Evolutionary conservation across 495 filamentous ascomycete genomes (phyloP).

Genomic region (Xylaria castorea): DNA sequence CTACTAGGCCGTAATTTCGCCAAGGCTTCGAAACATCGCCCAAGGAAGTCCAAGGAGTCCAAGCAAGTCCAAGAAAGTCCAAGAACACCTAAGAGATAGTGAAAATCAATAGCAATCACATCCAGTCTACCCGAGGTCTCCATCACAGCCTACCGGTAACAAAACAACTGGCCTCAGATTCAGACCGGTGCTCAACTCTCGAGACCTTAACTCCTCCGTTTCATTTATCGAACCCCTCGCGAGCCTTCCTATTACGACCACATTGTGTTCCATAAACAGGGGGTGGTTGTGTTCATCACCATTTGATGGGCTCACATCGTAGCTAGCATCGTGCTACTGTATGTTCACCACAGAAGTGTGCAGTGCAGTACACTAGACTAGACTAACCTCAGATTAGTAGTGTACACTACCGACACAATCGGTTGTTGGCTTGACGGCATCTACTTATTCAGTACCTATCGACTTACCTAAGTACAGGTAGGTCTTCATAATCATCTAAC

Average conservation of each 20-base stretch:
- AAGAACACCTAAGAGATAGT: background rate
- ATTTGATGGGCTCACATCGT: slow-evolving; percentile 17
- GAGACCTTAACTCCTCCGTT: background rate
- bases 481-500: background rate
- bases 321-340: background rate
- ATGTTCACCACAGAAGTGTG: slow-evolving; percentile 11
- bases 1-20: slow-evolving; percentile 1
- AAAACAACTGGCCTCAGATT: background rate
- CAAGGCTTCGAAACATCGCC: slow-evolving; percentile 14
- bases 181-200: background rate
- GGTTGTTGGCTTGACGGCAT: background rate
- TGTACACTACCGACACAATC: background rate
- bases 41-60: background rate
- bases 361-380: background rate
- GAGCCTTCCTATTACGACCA: slow-evolving; percentile 21
- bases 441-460: background rate
- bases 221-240: background rate
- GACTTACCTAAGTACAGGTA: background rate
- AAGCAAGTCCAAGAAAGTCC: background rate
- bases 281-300: slow-evolving; percentile 19
- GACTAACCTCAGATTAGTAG: background rate
- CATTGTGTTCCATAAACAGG: slow-evolving; percentile 13
- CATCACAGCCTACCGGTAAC: background rate
- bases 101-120: background rate
- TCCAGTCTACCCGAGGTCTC: background rate